A percentile compares a stretch with the other conserved stretches of the same genome.
These are phyloP conservation scores for Theileria orientalis DNA, from an alignment of 169 alveolate species.

Conservation along the genomic window DNA sequence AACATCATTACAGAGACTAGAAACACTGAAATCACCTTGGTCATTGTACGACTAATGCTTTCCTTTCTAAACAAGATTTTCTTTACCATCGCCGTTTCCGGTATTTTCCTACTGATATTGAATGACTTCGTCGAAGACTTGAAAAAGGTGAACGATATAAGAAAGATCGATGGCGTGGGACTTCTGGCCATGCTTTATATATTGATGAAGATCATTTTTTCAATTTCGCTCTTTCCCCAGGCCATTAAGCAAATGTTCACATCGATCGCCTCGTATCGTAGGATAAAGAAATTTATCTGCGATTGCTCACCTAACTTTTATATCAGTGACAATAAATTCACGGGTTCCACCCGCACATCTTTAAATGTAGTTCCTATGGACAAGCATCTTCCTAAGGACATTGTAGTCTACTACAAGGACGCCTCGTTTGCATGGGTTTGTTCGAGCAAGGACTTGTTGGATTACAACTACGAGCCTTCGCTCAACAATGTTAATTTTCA, in stretches of 20 bases:
- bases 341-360: constrained; percentile 2
- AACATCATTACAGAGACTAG: constrained; percentile 28
- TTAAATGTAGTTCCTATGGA: not conserved
- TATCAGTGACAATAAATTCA: constrained; percentile 7
- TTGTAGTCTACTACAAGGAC: constrained; percentile 8
- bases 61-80: constrained; percentile 20
- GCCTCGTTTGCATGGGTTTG: constrained; percentile 46
- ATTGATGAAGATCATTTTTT: constrained; percentile 14
- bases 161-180: not conserved
- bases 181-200: constrained; percentile 41
- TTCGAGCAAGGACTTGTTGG: not conserved
- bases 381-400: constrained; percentile 4
- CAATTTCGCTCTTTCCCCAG: constrained; percentile 35
- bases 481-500: constrained; percentile 12
- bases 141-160: not conserved
- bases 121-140: constrained; percentile 21
- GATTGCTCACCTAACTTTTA: constrained; percentile 56
- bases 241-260: constrained; percentile 22
- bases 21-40: constrained; percentile 41
- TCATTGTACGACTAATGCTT: constrained; percentile 16
- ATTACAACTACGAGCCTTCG: not conserved
- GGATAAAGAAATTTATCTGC: constrained; percentile 18
- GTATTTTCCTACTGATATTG: constrained; percentile 19
- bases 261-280: constrained; percentile 19
- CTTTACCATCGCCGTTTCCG: constrained; percentile 5